Conservation (phyloP, 805 yeast species). For the Starmerella floricola region DNA sequence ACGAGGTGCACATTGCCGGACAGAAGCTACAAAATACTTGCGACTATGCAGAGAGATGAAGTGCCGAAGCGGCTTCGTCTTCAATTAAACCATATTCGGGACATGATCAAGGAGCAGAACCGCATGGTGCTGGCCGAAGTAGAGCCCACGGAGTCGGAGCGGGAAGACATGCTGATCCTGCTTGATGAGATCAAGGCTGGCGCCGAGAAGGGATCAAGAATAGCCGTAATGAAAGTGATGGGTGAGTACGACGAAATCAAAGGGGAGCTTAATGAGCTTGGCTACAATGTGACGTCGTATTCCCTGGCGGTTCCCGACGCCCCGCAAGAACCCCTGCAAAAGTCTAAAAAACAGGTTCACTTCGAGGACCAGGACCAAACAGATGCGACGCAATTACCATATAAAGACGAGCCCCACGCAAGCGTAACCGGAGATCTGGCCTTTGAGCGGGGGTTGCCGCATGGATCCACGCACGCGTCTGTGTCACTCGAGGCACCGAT, state of each 20-base stretch:
- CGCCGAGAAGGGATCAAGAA: background rate
- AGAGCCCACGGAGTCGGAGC: slow-evolving; percentile 22
- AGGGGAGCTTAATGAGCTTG: slow-evolving; percentile 6
- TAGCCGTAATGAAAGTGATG: background rate
- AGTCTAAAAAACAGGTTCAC: slow-evolving; percentile 9
- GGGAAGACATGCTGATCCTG: slow-evolving; percentile 14
- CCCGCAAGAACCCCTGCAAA: background rate
- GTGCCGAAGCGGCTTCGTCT: slow-evolving; percentile 14
- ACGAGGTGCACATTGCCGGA: too few species aligned
- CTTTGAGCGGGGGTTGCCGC: too few species aligned
- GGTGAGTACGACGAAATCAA: background rate
- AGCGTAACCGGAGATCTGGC: too few species aligned
- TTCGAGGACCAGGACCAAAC: slow-evolving; percentile 2
- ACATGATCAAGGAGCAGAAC: slow-evolving; percentile 21
- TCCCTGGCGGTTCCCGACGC: background rate
- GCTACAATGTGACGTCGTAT: slow-evolving; percentile 8
- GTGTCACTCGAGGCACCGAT: too few species aligned
- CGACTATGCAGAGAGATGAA: background rate
- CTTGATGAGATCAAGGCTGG: slow-evolving; percentile 5
- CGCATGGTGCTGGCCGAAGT: slow-evolving; percentile 22
- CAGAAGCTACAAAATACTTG: too few species aligned
- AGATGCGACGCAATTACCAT: background rate
- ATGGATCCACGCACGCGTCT: too few species aligned
- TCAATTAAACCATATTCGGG: slow-evolving; percentile 21
- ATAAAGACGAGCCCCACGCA: slow-evolving; percentile 4